phyloP scores from a whole-genome alignment of 2,329 filamentous ascomycete genomes.

The Aureobasidium lini region DNA sequence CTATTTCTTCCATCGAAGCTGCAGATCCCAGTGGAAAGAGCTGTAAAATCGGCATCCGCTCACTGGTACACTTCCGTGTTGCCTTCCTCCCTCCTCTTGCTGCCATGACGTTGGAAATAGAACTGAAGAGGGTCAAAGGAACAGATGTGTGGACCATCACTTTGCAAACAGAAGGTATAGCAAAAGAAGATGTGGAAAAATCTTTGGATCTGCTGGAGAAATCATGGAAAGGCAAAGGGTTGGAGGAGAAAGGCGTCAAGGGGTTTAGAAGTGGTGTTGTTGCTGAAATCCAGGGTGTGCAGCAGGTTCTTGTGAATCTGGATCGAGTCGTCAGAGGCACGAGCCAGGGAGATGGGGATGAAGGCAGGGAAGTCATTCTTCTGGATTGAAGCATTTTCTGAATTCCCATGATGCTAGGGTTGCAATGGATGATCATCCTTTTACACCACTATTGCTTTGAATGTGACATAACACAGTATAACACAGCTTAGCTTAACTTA shows the following conservation, averaged over 20 bases:
- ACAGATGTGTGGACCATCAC: constrained; percentile 31
- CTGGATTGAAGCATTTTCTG: too few relatives aligned
- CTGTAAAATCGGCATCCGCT: constrained; percentile 27
- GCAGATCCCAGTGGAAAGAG: constrained; percentile 13
- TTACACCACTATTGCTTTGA: too few relatives aligned
- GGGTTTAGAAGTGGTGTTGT: constrained; percentile 33
- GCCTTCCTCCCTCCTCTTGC: constrained; percentile 34
- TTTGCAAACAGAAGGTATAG: constrained; percentile 17
- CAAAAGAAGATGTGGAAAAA: constrained; percentile 17
- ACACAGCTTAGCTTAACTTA: too few relatives aligned
- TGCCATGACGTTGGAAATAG: constrained; percentile 30
- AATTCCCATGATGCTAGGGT: too few relatives aligned
- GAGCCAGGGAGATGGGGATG: too few relatives aligned
- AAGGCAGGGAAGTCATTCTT: too few relatives aligned
- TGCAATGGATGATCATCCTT: too few relatives aligned
- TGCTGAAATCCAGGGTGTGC: constrained; percentile 29
- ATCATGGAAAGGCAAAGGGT: constrained; percentile 16
- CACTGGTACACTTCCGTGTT: constrained; percentile 31
- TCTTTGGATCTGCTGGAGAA: constrained; percentile 17
- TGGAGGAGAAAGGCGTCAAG: constrained; percentile 26
- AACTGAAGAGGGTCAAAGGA: constrained; percentile 27
- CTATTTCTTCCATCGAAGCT: constrained; percentile 53
- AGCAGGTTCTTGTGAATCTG: constrained; percentile 27
- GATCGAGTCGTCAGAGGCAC: too few relatives aligned
- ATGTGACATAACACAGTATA: too few relatives aligned